Evolutionary conservation across 2,329 filamentous ascomycete species (phyloP), one percentile per base, ranked within the genome.

Genomic region (Claviceps maximensis): DNA sequence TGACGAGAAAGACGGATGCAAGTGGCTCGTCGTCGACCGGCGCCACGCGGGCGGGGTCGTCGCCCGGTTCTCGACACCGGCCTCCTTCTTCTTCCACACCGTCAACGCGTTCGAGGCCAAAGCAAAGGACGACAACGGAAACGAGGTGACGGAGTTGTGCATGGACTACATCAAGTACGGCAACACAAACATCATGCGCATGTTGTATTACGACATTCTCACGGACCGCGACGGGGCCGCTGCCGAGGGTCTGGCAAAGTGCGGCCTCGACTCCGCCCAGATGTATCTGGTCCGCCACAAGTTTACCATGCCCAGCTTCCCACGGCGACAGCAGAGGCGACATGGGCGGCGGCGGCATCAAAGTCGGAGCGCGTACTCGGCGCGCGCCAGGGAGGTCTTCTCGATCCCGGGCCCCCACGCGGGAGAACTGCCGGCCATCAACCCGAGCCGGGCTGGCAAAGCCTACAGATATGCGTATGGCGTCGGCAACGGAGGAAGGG

Each of bases 1-100:
- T 55, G 75, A 87, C 60, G 57, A 71, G 0, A 68, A 68, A 1
- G 73, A 74, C 23, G 71, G 74, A 41, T 81, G 80, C 40, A 78
- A 68, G 29, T 94, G 89, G 88, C 80, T 86, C 57, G 78, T 94
- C 0, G 67, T 94, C 19, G 87, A 93, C 63, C 79, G 87, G 1
- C 72, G 63, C 3, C 67, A 72, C 2, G 76, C 74, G 4, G 73
- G 74, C 48, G 87, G 87, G 0, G 69, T 93, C 0, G 75, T 93
- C 0, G 83, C 80, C 8, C 78, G 75, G 1, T 90, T 86, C 60
- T 76, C 83, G 19, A 84, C 79, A 17, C 74, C 79, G 0, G 77
- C 85, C 0, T 82, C 82, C 47, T 94, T 90, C 71, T 84, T 81
- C 66, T 94, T 94, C 65, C 88, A 95, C 67, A 80, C 79, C 0